A percentile compares a stretch with the other conserved stretches of the same genome.
These are phyloP conservation scores for Chrysopogon serrulatus DNA, from an alignment of 176 grass and related monocot genomes.

Conservation along the genomic window DNA sequence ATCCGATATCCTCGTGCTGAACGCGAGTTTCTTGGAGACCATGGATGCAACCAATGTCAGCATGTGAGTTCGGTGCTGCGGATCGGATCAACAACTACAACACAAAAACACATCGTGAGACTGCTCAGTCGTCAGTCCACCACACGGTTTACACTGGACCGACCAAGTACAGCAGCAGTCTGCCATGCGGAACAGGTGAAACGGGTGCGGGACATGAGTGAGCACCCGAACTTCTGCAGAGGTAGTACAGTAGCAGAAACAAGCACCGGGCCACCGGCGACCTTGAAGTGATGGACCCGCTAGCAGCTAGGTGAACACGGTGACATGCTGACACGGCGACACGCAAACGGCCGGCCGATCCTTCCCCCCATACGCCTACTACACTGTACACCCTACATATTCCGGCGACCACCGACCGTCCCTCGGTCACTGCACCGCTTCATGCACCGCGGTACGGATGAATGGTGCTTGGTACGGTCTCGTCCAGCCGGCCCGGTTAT, in stretches of 20 bases:
- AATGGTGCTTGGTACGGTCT: too few species aligned
- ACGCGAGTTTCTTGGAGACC: slow-evolving; percentile 4
- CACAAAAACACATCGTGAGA: background rate
- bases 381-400: too few species aligned
- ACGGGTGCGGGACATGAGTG: background rate
- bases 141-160: background rate
- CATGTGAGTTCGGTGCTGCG: background rate
- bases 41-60: background rate
- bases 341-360: background rate
- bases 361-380: too few species aligned
- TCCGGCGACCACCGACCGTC: too few species aligned
- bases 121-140: background rate
- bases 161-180: background rate
- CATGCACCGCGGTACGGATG: too few species aligned
- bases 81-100: background rate
- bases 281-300: background rate
- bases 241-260: background rate
- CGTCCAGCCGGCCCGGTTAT: too few species aligned
- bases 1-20: background rate
- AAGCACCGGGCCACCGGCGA: too few species aligned
- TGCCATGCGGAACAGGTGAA: background rate
- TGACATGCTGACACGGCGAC: background rate
- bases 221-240: background rate
- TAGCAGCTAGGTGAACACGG: background rate
- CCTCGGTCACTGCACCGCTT: too few species aligned